Evolutionary conservation across 495 filamentous ascomycete species (phyloP).

Genomic region (Neurospora intermedia): DNA sequence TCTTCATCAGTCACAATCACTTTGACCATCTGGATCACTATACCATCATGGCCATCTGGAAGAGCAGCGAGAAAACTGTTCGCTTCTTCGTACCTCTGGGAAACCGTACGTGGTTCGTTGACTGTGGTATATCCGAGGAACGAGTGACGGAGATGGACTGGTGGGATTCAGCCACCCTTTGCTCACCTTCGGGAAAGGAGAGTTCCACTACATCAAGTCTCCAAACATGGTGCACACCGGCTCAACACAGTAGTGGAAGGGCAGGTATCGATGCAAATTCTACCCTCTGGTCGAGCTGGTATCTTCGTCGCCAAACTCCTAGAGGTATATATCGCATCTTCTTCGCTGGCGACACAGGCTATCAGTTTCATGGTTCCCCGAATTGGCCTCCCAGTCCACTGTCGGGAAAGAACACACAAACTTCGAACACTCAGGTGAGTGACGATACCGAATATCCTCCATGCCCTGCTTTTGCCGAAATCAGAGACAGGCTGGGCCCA

Average conservation of each 20-base stretch:
- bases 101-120: slow-evolving; percentile 25
- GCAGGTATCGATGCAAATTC: slow-evolving; percentile 14
- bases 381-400: slow-evolving; percentile 17
- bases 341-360: slow-evolving; percentile 24
- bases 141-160: slow-evolving; percentile 42
- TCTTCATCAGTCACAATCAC: slow-evolving; percentile 44
- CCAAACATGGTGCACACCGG: slow-evolving; percentile 30
- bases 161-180: slow-evolving; percentile 35
- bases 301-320: slow-evolving; percentile 18
- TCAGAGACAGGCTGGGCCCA: slow-evolving; percentile 10
- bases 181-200: slow-evolving; percentile 14
- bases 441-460: slow-evolving; percentile 9
- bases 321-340: slow-evolving; percentile 9
- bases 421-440: background rate
- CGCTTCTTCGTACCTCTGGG: slow-evolving; percentile 36
- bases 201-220: background rate
- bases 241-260: slow-evolving; percentile 38
- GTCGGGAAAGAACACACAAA: background rate
- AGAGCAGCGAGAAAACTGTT: slow-evolving; percentile 16
- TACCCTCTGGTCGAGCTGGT: slow-evolving; percentile 46
- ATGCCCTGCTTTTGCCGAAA: slow-evolving; percentile 20
- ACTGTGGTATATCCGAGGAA: slow-evolving; percentile 27
- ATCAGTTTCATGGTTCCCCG: slow-evolving; percentile 18
- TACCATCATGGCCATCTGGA: slow-evolving; percentile 29
- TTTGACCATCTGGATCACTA: slow-evolving; percentile 42